phyloP scores from a whole-genome alignment of 1,284 basidiomycete genomes.

The Sporisorium sorghi region DNA sequence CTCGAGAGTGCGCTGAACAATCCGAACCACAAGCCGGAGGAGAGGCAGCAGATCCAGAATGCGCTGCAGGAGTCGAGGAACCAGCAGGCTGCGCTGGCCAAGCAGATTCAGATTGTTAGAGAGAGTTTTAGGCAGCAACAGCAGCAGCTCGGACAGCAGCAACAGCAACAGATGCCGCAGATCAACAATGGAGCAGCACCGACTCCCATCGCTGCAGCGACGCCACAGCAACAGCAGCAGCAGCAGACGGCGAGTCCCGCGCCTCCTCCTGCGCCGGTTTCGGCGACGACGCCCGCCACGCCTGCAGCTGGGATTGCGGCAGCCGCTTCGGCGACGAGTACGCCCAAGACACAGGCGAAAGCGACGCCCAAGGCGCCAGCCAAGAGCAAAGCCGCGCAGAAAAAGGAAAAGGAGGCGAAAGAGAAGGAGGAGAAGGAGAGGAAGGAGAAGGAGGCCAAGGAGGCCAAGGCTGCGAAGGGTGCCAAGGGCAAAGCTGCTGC shows the following conservation, averaged over 20 bases:
- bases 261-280: slow-evolving; percentile 14
- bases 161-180: slow-evolving; percentile 21
- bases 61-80: slow-evolving; percentile 54
- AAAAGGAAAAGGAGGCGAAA: slow-evolving; percentile 41
- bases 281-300: slow-evolving; percentile 8
- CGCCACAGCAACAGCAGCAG: slow-evolving; percentile 17
- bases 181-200: slow-evolving; percentile 21
- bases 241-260: slow-evolving; percentile 28
- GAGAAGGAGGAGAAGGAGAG: slow-evolving; percentile 43
- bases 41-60: slow-evolving; percentile 58
- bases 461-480: slow-evolving; percentile 23
- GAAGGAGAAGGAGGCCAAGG: slow-evolving; percentile 34
- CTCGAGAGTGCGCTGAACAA: slow-evolving; percentile 53
- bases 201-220: slow-evolving; percentile 10
- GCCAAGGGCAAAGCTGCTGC: slow-evolving; percentile 25
- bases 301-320: slow-evolving; percentile 3
- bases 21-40: slow-evolving; percentile 53
- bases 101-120: slow-evolving; percentile 58
- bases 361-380: slow-evolving; percentile 35
- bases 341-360: slow-evolving; percentile 26
- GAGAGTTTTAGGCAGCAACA: slow-evolving; percentile 58
- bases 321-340: slow-evolving; percentile 5
- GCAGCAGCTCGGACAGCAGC: slow-evolving; percentile 37
- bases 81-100: slow-evolving; percentile 57
- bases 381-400: slow-evolving; percentile 37